Base-by-base conservation (phyloP, 208 protist species). In the Trypanosoma scelopori region DNA sequence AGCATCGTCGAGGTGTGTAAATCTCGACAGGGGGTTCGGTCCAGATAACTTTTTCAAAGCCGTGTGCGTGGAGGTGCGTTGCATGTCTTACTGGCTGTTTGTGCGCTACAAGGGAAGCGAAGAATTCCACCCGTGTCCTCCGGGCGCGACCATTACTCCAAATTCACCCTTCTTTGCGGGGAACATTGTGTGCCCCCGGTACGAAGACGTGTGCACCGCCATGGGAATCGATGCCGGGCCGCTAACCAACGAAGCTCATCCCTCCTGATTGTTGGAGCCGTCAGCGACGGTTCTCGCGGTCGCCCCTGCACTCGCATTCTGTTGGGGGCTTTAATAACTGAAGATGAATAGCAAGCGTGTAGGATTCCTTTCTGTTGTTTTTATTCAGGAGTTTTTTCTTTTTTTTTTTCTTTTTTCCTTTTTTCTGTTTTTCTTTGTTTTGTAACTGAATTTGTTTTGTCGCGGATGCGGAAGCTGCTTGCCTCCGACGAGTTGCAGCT, bases 51-150 rank as follows among this genome's bases (percentile, higher is more conserved):
- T 3, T 2, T 18, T 65, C 25, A 28, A 46, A 3, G 58, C 37
- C 32, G 30, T 65, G 9, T 65, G 58, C 28, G 58, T 45, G 43
- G 58, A 65, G 55, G 23, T 68, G n/a, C 22, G 6, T 5, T 68
- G 62, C 45, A 23, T 43, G 2, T 20, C 7, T 47, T 20, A 23
- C 3, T 6, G 1, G 20, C 50, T 68, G 28, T 20, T 12, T 2
- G 1, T 68, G 4, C 48, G 62, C n/a, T 56, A 59, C 30, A 22
- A 37, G 5, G 50, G 48, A 3, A 39, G 58, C 45, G 51, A 58
- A 3, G 22, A 7, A 22, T 68, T 49, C 50, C 37, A 68, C 47
- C 5, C 6, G 35, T 68, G 62, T 32, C 48, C 62, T 30, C 37
- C 15, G 30, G 62, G 62, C 16, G 32, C 5, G 13, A 16, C 3